Conservation (phyloP, 2,329 filamentous ascomycete genomes). For the Xenosphaeropsis pyriputrescens region DNA sequence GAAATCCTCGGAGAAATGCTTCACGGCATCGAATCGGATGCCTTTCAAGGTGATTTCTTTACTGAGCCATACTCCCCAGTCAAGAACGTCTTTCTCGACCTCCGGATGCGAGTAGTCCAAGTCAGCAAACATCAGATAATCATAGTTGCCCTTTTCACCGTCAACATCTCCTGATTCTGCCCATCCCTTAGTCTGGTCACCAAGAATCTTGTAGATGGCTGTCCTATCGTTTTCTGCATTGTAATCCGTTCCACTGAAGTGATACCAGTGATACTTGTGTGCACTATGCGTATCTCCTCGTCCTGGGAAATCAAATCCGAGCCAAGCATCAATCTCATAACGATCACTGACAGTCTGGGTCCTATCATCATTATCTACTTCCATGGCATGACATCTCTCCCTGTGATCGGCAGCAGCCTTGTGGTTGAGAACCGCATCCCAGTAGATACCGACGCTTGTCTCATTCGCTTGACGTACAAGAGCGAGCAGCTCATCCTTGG, state of each 20-base stretch:
- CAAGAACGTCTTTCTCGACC: constrained; percentile 46
- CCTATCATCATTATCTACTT: constrained; percentile 47
- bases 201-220: constrained; percentile 51
- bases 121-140: constrained; percentile 61
- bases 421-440: constrained; percentile 56
- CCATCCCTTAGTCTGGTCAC: constrained; percentile 47
- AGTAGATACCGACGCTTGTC: constrained; percentile 38
- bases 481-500: constrained; percentile 38
- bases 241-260: constrained; percentile 57
- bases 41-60: constrained; percentile 44
- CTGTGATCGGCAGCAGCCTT: constrained; percentile 53
- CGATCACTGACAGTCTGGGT: constrained; percentile 35
- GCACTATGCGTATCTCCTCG: constrained; percentile 42
- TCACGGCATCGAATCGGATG: constrained; percentile 57
- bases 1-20: constrained; percentile 58
- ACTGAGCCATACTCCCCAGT: constrained; percentile 55
- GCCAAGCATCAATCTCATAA: constrained; percentile 52
- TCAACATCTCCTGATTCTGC: constrained; percentile 41
- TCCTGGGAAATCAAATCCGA: constrained; percentile 50
- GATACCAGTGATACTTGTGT: constrained; percentile 50
- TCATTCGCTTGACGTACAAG: constrained; percentile 31
- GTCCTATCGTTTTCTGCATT: constrained; percentile 37
- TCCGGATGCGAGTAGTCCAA: constrained; percentile 50
- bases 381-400: constrained; percentile 45
- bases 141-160: constrained; percentile 49